A percentile compares a stretch with the other conserved stretches of the same genome.
Conservation (phyloP, 164 flowering plant species). For the Berberis thunbergii region DNA sequence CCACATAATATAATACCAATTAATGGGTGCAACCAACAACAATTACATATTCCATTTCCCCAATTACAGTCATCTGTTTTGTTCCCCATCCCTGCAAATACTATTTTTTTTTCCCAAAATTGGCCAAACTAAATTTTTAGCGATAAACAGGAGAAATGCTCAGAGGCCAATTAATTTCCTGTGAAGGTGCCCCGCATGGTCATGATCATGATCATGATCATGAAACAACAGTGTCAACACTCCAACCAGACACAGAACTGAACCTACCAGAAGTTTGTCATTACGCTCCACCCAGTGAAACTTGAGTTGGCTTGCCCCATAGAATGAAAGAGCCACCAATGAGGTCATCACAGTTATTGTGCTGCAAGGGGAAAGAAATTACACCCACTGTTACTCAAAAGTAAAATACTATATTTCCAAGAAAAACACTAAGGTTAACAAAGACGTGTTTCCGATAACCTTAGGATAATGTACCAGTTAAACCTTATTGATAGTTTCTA, state of each 20-base stretch:
- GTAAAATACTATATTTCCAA: neutral
- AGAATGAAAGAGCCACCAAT: conserved; percentile 90
- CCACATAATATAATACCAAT: too few species aligned
- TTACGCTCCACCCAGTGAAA: conserved; percentile 95
- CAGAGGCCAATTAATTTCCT: conserved; percentile 40
- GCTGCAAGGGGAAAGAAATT: conserved; percentile 37
- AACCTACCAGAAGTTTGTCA: conserved; percentile 95
- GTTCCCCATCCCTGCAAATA: too few species aligned
- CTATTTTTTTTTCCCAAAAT: too few species aligned
- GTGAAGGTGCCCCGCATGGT: conserved; percentile 37
- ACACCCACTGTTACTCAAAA: neutral
- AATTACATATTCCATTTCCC: too few species aligned
- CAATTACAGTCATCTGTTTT: too few species aligned
- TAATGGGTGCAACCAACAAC: too few species aligned
- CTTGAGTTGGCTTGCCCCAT: conserved; percentile 96
- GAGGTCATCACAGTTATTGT: conserved; percentile 95
- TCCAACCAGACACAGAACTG: conserved; percentile 88
- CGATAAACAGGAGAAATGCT: neutral
- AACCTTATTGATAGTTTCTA: too few species aligned
- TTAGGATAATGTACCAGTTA: too few species aligned
- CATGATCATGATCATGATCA: conserved; percentile 78
- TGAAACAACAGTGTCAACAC: conserved; percentile 80
- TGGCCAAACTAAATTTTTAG: too few species aligned
- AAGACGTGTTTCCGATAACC: too few species aligned
- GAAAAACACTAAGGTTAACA: neutral